Conservation (phyloP, 2,329 filamentous ascomycete genomes). For the Catunica adiposa region DNA sequence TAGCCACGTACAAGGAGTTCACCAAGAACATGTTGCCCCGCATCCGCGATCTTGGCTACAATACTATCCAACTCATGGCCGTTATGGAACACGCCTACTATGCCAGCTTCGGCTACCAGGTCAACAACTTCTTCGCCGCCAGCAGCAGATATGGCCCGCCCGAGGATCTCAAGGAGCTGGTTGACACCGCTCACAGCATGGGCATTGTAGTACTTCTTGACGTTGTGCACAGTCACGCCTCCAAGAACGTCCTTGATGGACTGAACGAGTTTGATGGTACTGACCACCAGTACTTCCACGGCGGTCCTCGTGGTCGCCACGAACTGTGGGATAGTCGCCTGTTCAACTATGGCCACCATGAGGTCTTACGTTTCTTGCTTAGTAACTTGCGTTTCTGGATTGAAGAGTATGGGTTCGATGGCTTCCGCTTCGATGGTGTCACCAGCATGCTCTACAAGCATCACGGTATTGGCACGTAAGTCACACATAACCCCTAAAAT, state of each 20-base stretch:
- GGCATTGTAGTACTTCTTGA: conserved; percentile 85
- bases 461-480: conserved; percentile 91
- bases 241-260: conserved; percentile 90
- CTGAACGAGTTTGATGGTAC: conserved; percentile 92
- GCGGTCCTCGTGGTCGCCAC: conserved; percentile 66
- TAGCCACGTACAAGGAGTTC: conserved; percentile 95
- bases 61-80: conserved; percentile 96
- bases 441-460: conserved; percentile 96
- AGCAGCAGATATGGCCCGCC: conserved; percentile 89
- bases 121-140: conserved; percentile 97
- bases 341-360: conserved; percentile 93
- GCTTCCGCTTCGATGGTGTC: conserved; percentile 94
- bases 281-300: conserved; percentile 92
- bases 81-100: conserved; percentile 99
- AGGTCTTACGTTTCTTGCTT: conserved; percentile 86
- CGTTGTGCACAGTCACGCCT: conserved; percentile 93
- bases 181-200: conserved; percentile 84
- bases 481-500: conserved; percentile 12
- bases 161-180: conserved; percentile 89
- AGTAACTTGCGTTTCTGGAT: conserved; percentile 98
- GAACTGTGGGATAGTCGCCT: conserved; percentile 91
- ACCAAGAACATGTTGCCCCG: conserved; percentile 80
- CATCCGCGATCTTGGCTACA: conserved; percentile 83
- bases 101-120: conserved; percentile 94
- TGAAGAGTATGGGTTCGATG: conserved; percentile 94